phyloP scores from a whole-genome alignment of 1,284 basidiomycete species.

The Amylostereum areolatum region DNA sequence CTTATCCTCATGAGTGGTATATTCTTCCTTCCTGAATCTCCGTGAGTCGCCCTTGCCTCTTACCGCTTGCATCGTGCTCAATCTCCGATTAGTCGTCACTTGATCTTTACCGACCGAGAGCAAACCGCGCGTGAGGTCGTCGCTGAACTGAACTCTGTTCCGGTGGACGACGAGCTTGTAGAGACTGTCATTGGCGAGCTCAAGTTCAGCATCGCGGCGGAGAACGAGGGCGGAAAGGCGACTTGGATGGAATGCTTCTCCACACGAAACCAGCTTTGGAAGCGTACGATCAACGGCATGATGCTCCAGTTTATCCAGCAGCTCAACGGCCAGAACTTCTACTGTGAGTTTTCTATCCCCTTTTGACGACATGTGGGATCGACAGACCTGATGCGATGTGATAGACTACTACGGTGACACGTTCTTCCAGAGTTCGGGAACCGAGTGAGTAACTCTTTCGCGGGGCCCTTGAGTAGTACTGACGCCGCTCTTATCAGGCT shows the following conservation, averaged over 20 bases:
- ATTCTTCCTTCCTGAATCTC: constrained; percentile 77
- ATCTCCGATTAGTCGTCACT: constrained; percentile 42
- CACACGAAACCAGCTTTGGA: constrained; percentile 61
- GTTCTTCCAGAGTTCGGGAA: constrained; percentile 75
- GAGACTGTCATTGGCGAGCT: constrained; percentile 65
- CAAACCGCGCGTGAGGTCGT: constrained; percentile 58
- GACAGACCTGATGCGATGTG: not conserved
- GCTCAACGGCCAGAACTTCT: constrained; percentile 72
- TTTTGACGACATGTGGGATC: constrained; percentile 14
- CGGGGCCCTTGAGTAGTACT: not conserved
- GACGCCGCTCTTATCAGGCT: constrained; percentile 30
- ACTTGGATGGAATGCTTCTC: constrained; percentile 80
- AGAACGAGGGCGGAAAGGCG: constrained; percentile 75
- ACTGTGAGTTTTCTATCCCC: constrained; percentile 38
- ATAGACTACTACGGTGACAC: constrained; percentile 76
- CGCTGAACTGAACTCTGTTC: constrained; percentile 59
- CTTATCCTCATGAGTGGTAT: constrained; percentile 62
- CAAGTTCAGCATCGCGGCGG: constrained; percentile 57
- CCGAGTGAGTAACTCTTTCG: constrained; percentile 34
- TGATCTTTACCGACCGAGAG: constrained; percentile 46
- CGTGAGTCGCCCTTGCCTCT: constrained; percentile 36
- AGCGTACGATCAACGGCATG: constrained; percentile 70
- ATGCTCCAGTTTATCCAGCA: constrained; percentile 82
- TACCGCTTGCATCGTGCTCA: not conserved
- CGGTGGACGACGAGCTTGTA: constrained; percentile 57